A percentile compares a stretch with the other conserved stretches of the same genome.
These are phyloP conservation scores for Rhynchosporium agropyri DNA, from an alignment of 2,329 filamentous ascomycete genomes.

Conservation along the genomic window DNA sequence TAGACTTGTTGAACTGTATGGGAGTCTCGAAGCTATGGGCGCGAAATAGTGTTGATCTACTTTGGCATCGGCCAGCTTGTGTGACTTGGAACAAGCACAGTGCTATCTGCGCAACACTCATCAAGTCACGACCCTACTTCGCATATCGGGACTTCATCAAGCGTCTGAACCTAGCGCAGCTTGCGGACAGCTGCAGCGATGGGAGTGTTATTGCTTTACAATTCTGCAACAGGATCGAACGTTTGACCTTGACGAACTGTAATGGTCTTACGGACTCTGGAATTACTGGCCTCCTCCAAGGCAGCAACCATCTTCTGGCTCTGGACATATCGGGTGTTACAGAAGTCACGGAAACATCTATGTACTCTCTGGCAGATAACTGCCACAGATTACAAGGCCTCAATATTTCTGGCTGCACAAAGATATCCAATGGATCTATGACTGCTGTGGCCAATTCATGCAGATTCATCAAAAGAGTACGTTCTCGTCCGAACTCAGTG, in stretches of 20 bases:
- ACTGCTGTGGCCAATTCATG: slow-evolving; percentile 79
- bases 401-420: slow-evolving; percentile 85
- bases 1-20: slow-evolving; percentile 86
- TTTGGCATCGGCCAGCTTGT: slow-evolving; percentile 94
- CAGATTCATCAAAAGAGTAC: slow-evolving; percentile 81
- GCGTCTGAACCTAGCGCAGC: slow-evolving; percentile 82
- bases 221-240: slow-evolving; percentile 87
- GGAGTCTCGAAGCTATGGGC: slow-evolving; percentile 94
- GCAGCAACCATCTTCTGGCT: slow-evolving; percentile 80
- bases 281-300: slow-evolving; percentile 75
- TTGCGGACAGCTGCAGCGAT: slow-evolving; percentile 78
- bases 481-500: slow-evolving; percentile 36
- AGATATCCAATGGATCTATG: slow-evolving; percentile 85
- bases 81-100: slow-evolving; percentile 82
- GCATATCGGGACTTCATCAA: slow-evolving; percentile 89
- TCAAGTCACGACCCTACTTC: slow-evolving; percentile 76
- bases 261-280: slow-evolving; percentile 81
- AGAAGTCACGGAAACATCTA: slow-evolving; percentile 79
- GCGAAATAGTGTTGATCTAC: slow-evolving; percentile 83
- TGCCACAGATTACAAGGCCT: slow-evolving; percentile 87
- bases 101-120: slow-evolving; percentile 78
- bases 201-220: slow-evolving; percentile 82
- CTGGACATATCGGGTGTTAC: slow-evolving; percentile 85
- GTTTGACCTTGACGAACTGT: slow-evolving; percentile 91
- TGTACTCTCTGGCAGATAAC: slow-evolving; percentile 76